Conservation (phyloP, 2,329 filamentous ascomycete species). For the Clarireedia paspali region DNA sequence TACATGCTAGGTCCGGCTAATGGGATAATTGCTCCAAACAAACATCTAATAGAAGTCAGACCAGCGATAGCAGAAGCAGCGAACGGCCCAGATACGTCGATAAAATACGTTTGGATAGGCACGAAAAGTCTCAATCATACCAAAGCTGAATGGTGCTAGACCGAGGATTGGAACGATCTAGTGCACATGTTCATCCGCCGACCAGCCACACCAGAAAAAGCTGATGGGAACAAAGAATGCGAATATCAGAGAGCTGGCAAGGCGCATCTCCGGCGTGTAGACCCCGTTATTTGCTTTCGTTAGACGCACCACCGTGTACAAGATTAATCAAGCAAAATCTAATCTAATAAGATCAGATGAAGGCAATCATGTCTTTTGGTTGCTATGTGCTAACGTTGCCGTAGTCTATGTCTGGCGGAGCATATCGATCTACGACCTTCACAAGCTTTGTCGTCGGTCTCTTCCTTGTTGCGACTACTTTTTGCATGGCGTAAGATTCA, state of each 20-base stretch:
- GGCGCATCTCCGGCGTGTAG: conserved; percentile 28
- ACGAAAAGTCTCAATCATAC: conserved; percentile 36
- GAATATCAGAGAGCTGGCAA: conserved; percentile 43
- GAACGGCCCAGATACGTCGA: conserved; percentile 37
- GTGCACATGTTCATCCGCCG: conserved; percentile 43
- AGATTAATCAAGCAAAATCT: too few species aligned
- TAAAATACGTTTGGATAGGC: conserved; percentile 36
- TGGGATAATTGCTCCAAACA: conserved; percentile 46
- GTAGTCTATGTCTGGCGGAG: too few species aligned
- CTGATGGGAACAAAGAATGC: conserved; percentile 42
- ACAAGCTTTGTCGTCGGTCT: too few species aligned
- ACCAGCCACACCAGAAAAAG: conserved; percentile 54
- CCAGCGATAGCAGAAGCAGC: conserved; percentile 35
- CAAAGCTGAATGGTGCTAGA: conserved; percentile 40
- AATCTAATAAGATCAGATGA: too few species aligned
- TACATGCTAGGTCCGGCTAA: conserved; percentile 42
- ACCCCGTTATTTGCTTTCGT: conserved; percentile 34
- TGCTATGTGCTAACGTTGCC: too few species aligned
- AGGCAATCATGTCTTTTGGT: too few species aligned
- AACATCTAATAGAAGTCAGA: conserved; percentile 16
- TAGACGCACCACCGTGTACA: conserved; percentile 35
- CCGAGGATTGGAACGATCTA: conserved; percentile 49
- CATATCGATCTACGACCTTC: too few species aligned
- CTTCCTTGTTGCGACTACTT: too few species aligned
- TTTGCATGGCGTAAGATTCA: too few species aligned